Conservation (phyloP, 306 rosid species). For the Benincasa hispida region DNA sequence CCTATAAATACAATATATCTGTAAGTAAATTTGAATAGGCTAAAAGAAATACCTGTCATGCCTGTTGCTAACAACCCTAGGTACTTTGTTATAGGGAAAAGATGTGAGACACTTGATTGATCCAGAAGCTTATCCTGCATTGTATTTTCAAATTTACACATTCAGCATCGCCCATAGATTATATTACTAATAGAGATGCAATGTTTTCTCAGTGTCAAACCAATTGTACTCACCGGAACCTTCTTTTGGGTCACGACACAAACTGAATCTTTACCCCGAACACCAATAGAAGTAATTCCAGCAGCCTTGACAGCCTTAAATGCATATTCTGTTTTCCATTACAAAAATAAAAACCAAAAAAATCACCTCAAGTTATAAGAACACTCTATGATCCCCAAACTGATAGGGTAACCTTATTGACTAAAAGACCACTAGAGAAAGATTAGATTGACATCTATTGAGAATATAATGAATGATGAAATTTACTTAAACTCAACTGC, state of each 20-base stretch:
- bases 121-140: slow-evolving; percentile 95
- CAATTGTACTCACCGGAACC: slow-evolving; percentile 70
- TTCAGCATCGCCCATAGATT: neutral
- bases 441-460: neutral
- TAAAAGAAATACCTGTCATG: slow-evolving; percentile 46
- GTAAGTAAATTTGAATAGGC: neutral
- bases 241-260: slow-evolving; percentile 98
- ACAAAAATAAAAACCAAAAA: neutral
- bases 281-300: slow-evolving; percentile 89
- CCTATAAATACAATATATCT: neutral
- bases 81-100: slow-evolving; percentile 77
- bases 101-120: slow-evolving; percentile 88
- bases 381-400: neutral
- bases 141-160: neutral
- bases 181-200: slow-evolving; percentile 15
- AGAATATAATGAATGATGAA: neutral
- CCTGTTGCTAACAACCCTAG: slow-evolving; percentile 95
- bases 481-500: neutral
- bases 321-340: slow-evolving; percentile 67
- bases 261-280: slow-evolving; percentile 79
- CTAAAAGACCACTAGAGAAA: neutral
- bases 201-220: neutral
- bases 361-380: neutral
- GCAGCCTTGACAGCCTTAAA: slow-evolving; percentile 96
- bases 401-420: neutral